Evolutionary conservation across 208 protist genomes (phyloP).

Genomic region (Leishmania arabica): DNA sequence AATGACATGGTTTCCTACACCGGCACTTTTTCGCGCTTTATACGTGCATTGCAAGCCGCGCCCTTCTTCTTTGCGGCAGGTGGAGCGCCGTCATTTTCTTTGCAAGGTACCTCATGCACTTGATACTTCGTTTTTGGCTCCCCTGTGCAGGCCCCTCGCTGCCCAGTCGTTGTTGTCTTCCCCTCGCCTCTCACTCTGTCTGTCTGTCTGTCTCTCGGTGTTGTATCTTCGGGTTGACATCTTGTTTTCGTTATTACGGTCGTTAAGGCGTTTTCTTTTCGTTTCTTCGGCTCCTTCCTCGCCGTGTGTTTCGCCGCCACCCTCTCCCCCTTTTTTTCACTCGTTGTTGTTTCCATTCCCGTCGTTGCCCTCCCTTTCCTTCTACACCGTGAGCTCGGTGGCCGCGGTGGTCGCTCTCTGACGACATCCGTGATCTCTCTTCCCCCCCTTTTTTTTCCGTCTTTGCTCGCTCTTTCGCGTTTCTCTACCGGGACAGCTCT

Average conservation of each 20-base stretch:
- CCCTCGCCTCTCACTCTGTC: not conserved
- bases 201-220: not conserved
- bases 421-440: not conserved
- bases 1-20: not conserved
- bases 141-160: not conserved
- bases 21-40: not conserved
- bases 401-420: not conserved
- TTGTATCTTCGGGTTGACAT: not conserved
- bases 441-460: not conserved
- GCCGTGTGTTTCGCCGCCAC: not conserved
- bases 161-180: not conserved
- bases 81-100: not conserved
- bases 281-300: not conserved
- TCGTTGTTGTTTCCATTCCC: not conserved
- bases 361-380: not conserved
- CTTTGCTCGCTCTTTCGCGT: not conserved
- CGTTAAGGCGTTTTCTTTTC: conserved; percentile 2
- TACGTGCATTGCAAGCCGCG: not conserved
- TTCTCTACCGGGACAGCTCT: not conserved
- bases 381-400: not conserved
- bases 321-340: not conserved
- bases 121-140: not conserved
- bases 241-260: not conserved
- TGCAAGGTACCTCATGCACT: not conserved
- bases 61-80: not conserved